Evolutionary conservation across 345 rosid species (phyloP).

Genomic region (Moricandia moricandioides): DNA sequence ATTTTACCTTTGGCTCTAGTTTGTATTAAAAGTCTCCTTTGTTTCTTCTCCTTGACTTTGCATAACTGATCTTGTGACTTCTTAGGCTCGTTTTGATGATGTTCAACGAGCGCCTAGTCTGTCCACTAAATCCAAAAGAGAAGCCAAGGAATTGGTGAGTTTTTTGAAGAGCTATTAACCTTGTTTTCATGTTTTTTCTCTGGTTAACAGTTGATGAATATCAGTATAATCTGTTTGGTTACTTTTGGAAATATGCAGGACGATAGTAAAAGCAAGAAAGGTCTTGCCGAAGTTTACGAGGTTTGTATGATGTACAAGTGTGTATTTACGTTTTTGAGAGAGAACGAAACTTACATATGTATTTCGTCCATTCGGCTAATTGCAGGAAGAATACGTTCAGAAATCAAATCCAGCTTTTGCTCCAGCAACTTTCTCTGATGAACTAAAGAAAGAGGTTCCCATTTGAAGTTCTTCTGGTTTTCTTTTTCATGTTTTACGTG

Average conservation of each 20-base stretch:
- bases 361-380: constrained; percentile 25
- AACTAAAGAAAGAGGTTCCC: constrained; percentile 78
- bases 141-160: constrained; percentile 69
- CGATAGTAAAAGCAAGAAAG: constrained; percentile 88
- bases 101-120: constrained; percentile 51
- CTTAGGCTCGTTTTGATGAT: constrained; percentile 75
- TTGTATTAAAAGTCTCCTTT: not conserved
- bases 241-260: constrained; percentile 54
- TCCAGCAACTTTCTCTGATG: constrained; percentile 73
- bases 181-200: not conserved
- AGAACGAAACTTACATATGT: constrained; percentile 2
- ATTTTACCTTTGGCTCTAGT: not conserved
- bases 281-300: constrained; percentile 98
- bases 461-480: not conserved
- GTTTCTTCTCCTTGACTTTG: not conserved
- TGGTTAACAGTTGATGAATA: constrained; percentile 1
- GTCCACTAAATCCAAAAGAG: constrained; percentile 64
- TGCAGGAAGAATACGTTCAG: constrained; percentile 78
- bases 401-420: constrained; percentile 67
- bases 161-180: not conserved
- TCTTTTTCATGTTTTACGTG: not conserved
- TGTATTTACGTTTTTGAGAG: not conserved
- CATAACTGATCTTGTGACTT: constrained; percentile 8
- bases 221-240: constrained; percentile 2
- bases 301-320: constrained; percentile 43